Base-by-base conservation (phyloP, 2,329 filamentous ascomycete species). In the Trichoderma sp. region DNA sequence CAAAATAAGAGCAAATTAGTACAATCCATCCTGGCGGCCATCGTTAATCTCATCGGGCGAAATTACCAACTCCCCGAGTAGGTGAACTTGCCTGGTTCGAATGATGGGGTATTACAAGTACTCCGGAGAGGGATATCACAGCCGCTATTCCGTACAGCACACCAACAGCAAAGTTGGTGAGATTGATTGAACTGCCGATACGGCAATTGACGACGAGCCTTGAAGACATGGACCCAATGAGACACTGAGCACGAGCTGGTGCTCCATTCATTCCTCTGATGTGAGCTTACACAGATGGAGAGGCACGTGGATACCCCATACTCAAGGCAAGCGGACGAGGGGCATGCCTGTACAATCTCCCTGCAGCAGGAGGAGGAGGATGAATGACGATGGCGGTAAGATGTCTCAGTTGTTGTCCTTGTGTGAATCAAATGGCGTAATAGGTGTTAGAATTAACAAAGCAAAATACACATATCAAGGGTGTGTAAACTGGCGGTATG, bases 221-320 rank as follows among this genome's bases (percentile, higher is more conserved):
- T 19, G 22, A 17, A 48, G 34, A 17, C 22, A 58, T 27, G 17
- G 56, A 54, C 22, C 57, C 57, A 32, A 59, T 60, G n/a, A 50
- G 29, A 42, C 37, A 35, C 50, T 45, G 50, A 64, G 60, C 35
- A 59, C 15, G 22, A 42, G 48, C 34, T 64, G 60, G n/a, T 54
- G 50, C 48, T 56, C 50, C 34, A 53, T 64, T 54, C 48, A 34
- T 25, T 32, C 34, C n/a, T 9, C 42, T 19, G 22, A 19, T 19
- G n/a, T 27, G 52, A 54, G 29, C 53, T 64, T 15, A 29, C 37
- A 32, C 42, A 25, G 32, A 19, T 7, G 12, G n/a, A 35, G 35
- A 32, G 64, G 59, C 56, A 59, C 53, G 64, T 67, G 64, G 64
- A 32, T 19, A 34, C 64, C 64, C 53, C 64, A 42, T 42, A 59